Evolutionary conservation across 225 moss, liverwort and hornwort genomes (phyloP).

Genomic region (Sphagnum contortum): DNA sequence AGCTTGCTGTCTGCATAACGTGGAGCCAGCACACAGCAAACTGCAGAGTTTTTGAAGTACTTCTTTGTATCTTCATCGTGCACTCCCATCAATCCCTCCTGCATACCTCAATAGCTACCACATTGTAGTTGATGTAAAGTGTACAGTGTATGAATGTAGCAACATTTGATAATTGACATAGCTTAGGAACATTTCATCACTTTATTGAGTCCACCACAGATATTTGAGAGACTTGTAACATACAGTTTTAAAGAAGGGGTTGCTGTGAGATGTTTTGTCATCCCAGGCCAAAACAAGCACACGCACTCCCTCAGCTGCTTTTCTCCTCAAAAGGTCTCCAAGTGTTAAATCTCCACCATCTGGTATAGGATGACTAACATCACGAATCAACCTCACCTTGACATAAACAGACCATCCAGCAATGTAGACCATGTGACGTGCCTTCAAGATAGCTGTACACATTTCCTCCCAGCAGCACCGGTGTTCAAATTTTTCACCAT

Average conservation of each 20-base stretch:
- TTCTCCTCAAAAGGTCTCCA: slow-evolving; percentile 77
- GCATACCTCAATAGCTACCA: no score
- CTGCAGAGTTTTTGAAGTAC: no score
- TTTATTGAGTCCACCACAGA: no score
- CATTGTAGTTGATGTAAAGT: no score
- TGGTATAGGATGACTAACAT: slow-evolving; percentile 35
- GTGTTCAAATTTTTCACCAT: slow-evolving; percentile 45
- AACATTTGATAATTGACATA: no score
- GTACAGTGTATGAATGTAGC: no score
- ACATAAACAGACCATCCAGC: slow-evolving; percentile 80
- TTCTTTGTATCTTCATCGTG: no score
- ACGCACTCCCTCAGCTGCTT: slow-evolving; percentile 77
- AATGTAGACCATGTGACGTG: slow-evolving; percentile 80
- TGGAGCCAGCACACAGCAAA: no score
- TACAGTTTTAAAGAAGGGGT: slow-evolving; percentile 54
- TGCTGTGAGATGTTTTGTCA: slow-evolving; percentile 81
- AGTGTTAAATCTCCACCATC: slow-evolving; percentile 54
- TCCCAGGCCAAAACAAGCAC: slow-evolving; percentile 88
- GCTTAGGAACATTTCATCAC: no score
- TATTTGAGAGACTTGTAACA: no score
- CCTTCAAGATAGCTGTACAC: slow-evolving; percentile 67
- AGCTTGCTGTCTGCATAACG: no score
- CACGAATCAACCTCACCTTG: slow-evolving; percentile 58
- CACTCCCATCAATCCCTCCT: no score
- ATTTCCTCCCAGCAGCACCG: slow-evolving; percentile 82